Evolutionary conservation across 2,329 filamentous ascomycete genomes (phyloP).

Genomic region (Westerdykella aurantiaca): DNA sequence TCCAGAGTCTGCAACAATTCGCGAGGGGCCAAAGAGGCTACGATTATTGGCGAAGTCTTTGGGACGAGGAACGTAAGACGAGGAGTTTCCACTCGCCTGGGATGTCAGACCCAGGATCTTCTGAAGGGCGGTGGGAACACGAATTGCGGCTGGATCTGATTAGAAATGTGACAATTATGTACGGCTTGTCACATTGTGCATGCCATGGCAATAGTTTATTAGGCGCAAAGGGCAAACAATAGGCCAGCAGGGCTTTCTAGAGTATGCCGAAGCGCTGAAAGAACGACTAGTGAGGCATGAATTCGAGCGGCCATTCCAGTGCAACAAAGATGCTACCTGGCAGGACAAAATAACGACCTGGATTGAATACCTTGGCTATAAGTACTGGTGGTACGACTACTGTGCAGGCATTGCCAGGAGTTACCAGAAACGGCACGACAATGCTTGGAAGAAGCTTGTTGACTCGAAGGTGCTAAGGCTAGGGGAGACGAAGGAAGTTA

Average conservation of each 20-base stretch:
- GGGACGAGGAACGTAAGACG: not conserved
- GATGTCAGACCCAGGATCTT: too few species aligned
- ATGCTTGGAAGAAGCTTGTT: constrained; percentile 31
- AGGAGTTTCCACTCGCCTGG: too few species aligned
- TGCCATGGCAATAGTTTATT: constrained; percentile 1
- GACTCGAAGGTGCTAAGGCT: constrained; percentile 24
- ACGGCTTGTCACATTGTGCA: not conserved
- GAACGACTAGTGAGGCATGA: constrained; percentile 22
- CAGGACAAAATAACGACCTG: constrained; percentile 36
- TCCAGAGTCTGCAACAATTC: constrained; percentile 14
- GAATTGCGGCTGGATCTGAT: not conserved
- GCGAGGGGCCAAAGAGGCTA: constrained; percentile 15
- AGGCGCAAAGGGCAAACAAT: constrained; percentile 6
- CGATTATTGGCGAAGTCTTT: constrained; percentile 4
- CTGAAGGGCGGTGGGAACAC: constrained; percentile 1
- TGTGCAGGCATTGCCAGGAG: constrained; percentile 12
- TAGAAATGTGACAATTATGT: not conserved
- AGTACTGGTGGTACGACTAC: constrained; percentile 21
- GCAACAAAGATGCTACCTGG: constrained; percentile 21
- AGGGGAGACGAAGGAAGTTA: constrained; percentile 20
- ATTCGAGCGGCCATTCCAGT: constrained; percentile 24
- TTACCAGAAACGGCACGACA: constrained; percentile 18
- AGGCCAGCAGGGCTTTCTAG: constrained; percentile 16
- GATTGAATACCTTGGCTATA: constrained; percentile 38
- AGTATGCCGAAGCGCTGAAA: constrained; percentile 23